Evolutionary conservation across 1,284 basidiomycete genomes (phyloP), one percentile per base, ranked within the genome.

Genomic region (Trichosporon asahii): DNA sequence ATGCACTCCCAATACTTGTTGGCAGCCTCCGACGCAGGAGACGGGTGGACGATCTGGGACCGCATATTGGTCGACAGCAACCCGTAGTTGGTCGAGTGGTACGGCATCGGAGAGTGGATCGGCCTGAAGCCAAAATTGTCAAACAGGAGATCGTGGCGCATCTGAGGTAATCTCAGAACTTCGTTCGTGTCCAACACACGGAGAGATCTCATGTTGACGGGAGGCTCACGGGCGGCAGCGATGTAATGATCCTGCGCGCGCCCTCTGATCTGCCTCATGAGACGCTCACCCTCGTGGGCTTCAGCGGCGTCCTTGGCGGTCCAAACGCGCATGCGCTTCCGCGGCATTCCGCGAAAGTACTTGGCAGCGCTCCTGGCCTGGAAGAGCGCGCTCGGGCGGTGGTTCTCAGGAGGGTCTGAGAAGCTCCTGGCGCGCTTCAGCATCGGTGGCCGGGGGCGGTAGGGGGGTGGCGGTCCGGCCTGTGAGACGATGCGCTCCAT

Each of bases 81-180:
- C 21, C 76, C 79, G n/a, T 73, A 76, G 70, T 66, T 73, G 71
- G 53, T 69, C 23, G 74, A 70, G 29, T 89, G 88, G 72, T 89
- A 89, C 23, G 87, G 86, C 0, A 89, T 89, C 9, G 61, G 91
- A 88, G 70, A 90, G 87, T 74, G 78, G 66, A 80, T 72, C 1
- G 80, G 79, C 11, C 78, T 75, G 71, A 80, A 82, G 21, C 78
- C 79, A 35, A 80, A 75, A 63, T 73, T 77, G 76, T 93, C 94
- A 77, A 96, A 96, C 72, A 96, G 88, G 73, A 96, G 87, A 83
- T 97, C 94, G 80, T 97, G 94, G 57, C 94, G 90, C 72, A 97
- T 89, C 82, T 95, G 93, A 27, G 92, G 91, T 79, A 94, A 94
- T 69, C 91, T 89, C 71, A 96, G 86, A 75, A 96, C 94, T 72